These are phyloP conservation scores for Parmales sp. DNA, from an alignment of 108 stramenopile species.

Conservation along the genomic window DNA sequence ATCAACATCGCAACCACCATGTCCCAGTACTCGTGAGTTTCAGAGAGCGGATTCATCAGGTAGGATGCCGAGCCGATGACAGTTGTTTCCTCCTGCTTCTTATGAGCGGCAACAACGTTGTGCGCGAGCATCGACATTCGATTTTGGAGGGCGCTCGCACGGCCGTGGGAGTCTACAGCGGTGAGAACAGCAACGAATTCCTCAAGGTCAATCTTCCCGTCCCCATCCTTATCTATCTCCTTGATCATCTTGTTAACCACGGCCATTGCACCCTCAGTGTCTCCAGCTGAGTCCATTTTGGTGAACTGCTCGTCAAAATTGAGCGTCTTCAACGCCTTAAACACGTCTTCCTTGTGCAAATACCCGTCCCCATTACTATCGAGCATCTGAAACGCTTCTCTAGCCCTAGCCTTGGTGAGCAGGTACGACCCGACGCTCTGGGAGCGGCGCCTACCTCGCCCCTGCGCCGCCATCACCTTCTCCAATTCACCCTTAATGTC, in stretches of 20 bases:
- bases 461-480: not conserved
- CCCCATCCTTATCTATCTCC: conserved; percentile 36
- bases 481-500: too few relatives aligned
- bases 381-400: conserved; percentile 41
- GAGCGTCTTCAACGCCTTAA: conserved; percentile 13
- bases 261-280: conserved; percentile 18
- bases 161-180: not conserved
- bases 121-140: conserved; percentile 37
- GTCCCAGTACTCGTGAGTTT: conserved; percentile 38
- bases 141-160: not conserved
- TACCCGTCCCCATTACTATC: conserved; percentile 45
- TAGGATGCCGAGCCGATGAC: conserved; percentile 26
- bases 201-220: conserved; percentile 41
- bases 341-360: conserved; percentile 38
- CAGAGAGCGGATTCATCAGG: conserved; percentile 40
- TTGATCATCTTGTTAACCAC: conserved; percentile 38
- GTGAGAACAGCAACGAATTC: conserved; percentile 5
- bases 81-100: conserved; percentile 36
- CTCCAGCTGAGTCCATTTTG: conserved; percentile 16
- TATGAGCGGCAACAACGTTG: conserved; percentile 36
- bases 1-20: conserved; percentile 37
- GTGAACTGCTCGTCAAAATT: not conserved
- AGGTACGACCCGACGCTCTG: not conserved
- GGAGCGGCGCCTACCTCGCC: not conserved
- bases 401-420: conserved; percentile 13